Conservation (phyloP, 805 yeast species). For the Saccharomycopsis sp. region DNA sequence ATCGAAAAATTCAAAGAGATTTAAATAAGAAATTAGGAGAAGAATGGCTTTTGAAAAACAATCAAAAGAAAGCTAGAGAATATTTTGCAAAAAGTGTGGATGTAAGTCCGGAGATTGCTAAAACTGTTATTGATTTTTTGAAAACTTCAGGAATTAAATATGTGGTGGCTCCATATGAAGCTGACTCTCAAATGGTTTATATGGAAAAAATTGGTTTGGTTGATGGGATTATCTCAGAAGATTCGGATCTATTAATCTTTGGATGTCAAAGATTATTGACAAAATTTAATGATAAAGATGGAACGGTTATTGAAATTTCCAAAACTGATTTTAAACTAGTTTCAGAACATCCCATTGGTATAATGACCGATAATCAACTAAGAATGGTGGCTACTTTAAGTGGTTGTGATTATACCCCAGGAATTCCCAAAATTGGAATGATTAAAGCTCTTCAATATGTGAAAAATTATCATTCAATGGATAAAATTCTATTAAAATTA, state of each 20-base stretch:
- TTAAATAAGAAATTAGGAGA: slow-evolving; percentile 50
- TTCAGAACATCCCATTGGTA: slow-evolving; percentile 36
- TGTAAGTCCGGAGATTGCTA: slow-evolving; percentile 87
- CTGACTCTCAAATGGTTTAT: slow-evolving; percentile 94
- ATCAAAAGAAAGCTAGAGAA: slow-evolving; percentile 46
- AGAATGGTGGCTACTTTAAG: slow-evolving; percentile 74
- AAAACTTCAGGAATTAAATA: slow-evolving; percentile 47
- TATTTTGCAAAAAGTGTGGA: slow-evolving; percentile 72
- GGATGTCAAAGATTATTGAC: slow-evolving; percentile 74
- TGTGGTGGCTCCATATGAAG: slow-evolving; percentile 96
- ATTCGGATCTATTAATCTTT: slow-evolving; percentile 83
- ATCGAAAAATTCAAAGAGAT: slow-evolving; percentile 46
- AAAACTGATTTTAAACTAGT: slow-evolving; percentile 43
- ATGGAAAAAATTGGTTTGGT: slow-evolving; percentile 66
- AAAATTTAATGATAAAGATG: slow-evolving; percentile 62
- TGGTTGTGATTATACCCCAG: slow-evolving; percentile 96
- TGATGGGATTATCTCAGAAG: slow-evolving; percentile 86
- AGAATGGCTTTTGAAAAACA: slow-evolving; percentile 38
- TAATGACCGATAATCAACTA: slow-evolving; percentile 45
- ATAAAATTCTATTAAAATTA: slow-evolving; percentile 45
- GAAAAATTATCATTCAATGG: slow-evolving; percentile 38
- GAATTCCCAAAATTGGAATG: slow-evolving; percentile 73
- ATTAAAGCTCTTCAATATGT: slow-evolving; percentile 62
- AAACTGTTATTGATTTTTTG: slow-evolving; percentile 65
- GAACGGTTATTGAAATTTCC: slow-evolving; percentile 52